Evolutionary conservation across 345 rosid genomes (phyloP), one percentile per base, ranked within the genome.

Genomic region (Psidium friedrichsthalianum): DNA sequence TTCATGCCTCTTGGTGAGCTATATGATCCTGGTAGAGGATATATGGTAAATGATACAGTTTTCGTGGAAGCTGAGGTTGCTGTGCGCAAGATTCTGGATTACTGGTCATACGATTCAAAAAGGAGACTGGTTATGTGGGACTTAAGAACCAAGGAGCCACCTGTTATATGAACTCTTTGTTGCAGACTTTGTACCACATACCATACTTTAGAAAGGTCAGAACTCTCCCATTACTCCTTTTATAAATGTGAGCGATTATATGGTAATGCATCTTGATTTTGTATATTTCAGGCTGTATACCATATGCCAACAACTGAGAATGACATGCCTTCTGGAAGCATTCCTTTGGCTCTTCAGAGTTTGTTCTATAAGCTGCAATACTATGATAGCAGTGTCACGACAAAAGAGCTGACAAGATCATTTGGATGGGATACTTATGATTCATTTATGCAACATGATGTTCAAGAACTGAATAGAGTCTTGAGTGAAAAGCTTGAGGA

Each of bases 281-380:
- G 58, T 47, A 5, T 85, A 40, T 90, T 90, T 86, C 94, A 96
- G 99, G 98, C 99, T 58, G 99, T 97, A 74, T 97, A 97, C 87
- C 99, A 97, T 89, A 97, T 97, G 99, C 99, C 99, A 64, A 97
- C 99, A 85, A 97, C 99, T 82, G 98, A 95, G 91, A 97, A 95
- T 94, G 99, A 95, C 88, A 89, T 93, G 90, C 99, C 99, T 56
- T 82, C 96, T 8, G 98, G 96, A 84, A 97, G 99, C 91, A 97
- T 97, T 88, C 98, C 99, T 86, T 89, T 97, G 93, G 99, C 99
- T 85, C 90, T 97, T 82, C 98, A 95, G 88, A 95, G 99, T 93
- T 93, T 97, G 88, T 97, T 95, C 89, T 97, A 95, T 87, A 97
- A 97, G 93, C 98, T 97, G 89, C 99, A 97, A 86, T 95, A 97